phyloP scores from a whole-genome alignment of 306 rosid genomes.

The Chamaecrista fasciculata region DNA sequence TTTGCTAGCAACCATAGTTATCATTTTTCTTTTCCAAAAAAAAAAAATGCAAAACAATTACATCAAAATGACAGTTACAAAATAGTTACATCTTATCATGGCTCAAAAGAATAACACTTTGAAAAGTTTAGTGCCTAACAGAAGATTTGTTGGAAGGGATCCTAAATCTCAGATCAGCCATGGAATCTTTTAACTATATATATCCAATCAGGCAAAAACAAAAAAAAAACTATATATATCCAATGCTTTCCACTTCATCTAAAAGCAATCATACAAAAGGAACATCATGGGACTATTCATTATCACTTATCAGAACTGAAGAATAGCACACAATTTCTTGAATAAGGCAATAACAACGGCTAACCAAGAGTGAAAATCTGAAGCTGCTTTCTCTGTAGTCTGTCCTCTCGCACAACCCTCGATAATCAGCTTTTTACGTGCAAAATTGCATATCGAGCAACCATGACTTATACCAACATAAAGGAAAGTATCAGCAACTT shows the following conservation, averaged over 20 bases:
- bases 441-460: conserved; percentile 20
- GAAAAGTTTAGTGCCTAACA: background rate
- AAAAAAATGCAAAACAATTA: background rate
- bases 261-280: background rate
- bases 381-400: background rate
- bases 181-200: background rate
- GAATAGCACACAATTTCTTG: background rate
- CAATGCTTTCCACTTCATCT: background rate
- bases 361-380: background rate
- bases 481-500: conserved; percentile 11
- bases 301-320: background rate
- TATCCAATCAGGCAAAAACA: no score
- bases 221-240: no score
- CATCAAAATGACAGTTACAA: background rate
- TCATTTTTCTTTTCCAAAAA: background rate
- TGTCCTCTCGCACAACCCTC: background rate
- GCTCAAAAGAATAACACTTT: background rate
- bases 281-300: background rate
- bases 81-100: background rate
- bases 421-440: background rate
- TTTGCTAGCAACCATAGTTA: background rate
- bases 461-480: background rate
- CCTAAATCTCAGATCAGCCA: background rate
- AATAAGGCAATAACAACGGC: conserved; percentile 14
- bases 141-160: background rate